Conservation (phyloP, 352 stramenopile genomes). For the Pythium coloratum region DNA sequence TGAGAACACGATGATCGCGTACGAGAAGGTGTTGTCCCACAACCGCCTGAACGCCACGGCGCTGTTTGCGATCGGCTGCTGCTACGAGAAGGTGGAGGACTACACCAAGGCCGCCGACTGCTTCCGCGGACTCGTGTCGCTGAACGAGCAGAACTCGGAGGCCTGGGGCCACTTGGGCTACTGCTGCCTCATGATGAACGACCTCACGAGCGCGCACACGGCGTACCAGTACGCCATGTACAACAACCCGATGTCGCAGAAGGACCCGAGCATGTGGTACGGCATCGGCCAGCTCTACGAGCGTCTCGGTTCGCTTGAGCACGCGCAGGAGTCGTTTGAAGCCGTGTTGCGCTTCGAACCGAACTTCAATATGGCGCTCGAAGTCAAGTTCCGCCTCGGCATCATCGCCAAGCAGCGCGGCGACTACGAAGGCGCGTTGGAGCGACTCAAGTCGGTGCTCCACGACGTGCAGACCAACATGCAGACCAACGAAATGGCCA, state of each 20-base stretch:
- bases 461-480: conserved; percentile 80
- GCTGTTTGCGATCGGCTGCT: conserved; percentile 83
- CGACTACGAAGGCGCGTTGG: conserved; percentile 78
- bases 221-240: conserved; percentile 90
- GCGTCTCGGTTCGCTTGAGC: conserved; percentile 76
- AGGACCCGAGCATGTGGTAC: conserved; percentile 88
- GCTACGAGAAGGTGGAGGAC: conserved; percentile 87
- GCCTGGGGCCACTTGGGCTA: conserved; percentile 85
- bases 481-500: conserved; percentile 83
- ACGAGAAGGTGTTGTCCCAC: conserved; percentile 88
- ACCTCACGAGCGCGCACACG: conserved; percentile 84
- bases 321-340: conserved; percentile 86
- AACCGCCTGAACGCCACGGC: conserved; percentile 84
- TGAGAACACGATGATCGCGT: conserved; percentile 86
- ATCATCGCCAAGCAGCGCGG: conserved; percentile 86
- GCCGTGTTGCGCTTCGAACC: conserved; percentile 82
- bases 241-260: conserved; percentile 88
- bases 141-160: conserved; percentile 86
- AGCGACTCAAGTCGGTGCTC: conserved; percentile 81
- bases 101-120: conserved; percentile 88
- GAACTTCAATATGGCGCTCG: conserved; percentile 87
- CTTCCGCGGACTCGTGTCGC: conserved; percentile 80
- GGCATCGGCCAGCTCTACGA: conserved; percentile 87
- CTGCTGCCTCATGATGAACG: conserved; percentile 90
- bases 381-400: conserved; percentile 84